Evolutionary conservation across 495 filamentous ascomycete species (phyloP).

Genomic region (Platismatia glauca): DNA sequence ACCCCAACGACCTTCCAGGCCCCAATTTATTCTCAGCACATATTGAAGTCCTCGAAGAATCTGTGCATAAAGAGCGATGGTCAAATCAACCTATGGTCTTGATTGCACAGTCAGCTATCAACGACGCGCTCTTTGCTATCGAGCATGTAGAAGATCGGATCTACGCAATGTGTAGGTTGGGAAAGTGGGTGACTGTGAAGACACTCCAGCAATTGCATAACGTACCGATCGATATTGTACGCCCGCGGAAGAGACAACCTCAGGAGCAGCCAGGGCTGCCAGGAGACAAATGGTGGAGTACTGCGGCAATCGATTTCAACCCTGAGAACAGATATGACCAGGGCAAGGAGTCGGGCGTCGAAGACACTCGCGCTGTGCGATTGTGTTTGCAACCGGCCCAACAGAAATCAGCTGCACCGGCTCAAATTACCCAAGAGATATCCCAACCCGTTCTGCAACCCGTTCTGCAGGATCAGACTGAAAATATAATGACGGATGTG

Average conservation of each 20-base stretch:
- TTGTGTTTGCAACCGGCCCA: slow-evolving; percentile 6
- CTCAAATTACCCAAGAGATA: slow-evolving; percentile 12
- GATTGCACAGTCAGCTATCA: slow-evolving; percentile 52
- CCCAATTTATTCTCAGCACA: slow-evolving; percentile 18
- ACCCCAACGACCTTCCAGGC: background rate
- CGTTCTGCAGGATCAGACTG: slow-evolving; percentile 13
- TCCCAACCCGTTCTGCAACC: background rate
- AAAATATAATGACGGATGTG: slow-evolving; percentile 1
- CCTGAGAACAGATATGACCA: background rate
- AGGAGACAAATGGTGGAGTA: slow-evolving; percentile 34
- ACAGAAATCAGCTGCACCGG: slow-evolving; percentile 16
- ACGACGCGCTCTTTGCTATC: slow-evolving; percentile 55
- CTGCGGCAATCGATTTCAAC: slow-evolving; percentile 21
- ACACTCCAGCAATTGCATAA: slow-evolving; percentile 21
- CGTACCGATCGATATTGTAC: background rate
- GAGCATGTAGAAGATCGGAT: slow-evolving; percentile 59
- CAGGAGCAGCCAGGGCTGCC: slow-evolving; percentile 8
- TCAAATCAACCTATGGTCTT: slow-evolving; percentile 39
- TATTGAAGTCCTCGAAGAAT: slow-evolving; percentile 12
- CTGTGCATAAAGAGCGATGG: background rate
- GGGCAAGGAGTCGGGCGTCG: too few relatives aligned
- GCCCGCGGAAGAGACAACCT: background rate
- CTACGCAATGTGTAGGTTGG: slow-evolving; percentile 65
- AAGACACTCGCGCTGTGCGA: background rate
- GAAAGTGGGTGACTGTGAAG: slow-evolving; percentile 50